Evolutionary conservation across 2,329 filamentous ascomycete species (phyloP).

Genomic region (Ophiosphaerella herpotricha): DNA sequence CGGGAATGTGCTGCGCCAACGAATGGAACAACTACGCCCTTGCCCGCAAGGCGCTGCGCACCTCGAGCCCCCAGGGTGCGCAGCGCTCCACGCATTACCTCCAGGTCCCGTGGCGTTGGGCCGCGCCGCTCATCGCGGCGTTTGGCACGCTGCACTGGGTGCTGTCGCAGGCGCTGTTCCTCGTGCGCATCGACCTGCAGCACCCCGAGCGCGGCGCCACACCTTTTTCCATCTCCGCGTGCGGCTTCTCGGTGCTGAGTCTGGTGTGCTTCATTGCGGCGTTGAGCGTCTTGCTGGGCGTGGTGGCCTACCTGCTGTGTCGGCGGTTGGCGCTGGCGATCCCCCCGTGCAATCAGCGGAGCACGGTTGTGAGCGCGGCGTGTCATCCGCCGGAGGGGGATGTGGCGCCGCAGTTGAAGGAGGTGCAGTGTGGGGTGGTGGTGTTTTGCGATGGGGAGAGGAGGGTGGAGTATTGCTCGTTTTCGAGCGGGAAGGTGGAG

Average conservation of each 20-base stretch:
- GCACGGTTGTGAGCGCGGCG: slow-evolving; percentile 29
- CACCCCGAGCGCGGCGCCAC: slow-evolving; percentile 1
- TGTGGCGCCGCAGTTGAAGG: slow-evolving; percentile 14
- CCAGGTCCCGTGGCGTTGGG: slow-evolving; percentile 46
- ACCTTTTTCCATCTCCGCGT: slow-evolving; percentile 2
- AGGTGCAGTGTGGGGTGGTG: slow-evolving; percentile 30
- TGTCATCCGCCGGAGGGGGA: slow-evolving; percentile 25
- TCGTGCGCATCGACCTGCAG: slow-evolving; percentile 30
- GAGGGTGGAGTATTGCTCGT: slow-evolving; percentile 4
- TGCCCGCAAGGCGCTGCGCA: slow-evolving; percentile 41
- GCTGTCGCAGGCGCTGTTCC: slow-evolving; percentile 51
- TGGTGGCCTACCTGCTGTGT: slow-evolving; percentile 60
- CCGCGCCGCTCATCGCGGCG: slow-evolving; percentile 39
- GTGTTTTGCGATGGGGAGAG: background rate
- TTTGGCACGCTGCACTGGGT: slow-evolving; percentile 50
- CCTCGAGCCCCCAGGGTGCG: slow-evolving; percentile 31
- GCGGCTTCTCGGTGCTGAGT: slow-evolving; percentile 9
- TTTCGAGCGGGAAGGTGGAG: background rate
- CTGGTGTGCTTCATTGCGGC: slow-evolving; percentile 8
- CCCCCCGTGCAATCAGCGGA: slow-evolving; percentile 78
- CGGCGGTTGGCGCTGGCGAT: slow-evolving; percentile 76
- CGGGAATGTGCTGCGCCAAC: slow-evolving; percentile 50
- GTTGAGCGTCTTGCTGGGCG: background rate
- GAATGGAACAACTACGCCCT: slow-evolving; percentile 54
- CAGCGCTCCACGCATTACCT: slow-evolving; percentile 51